Evolutionary conservation across 306 rosid genomes (phyloP).

Genomic region (Ceratonia siliqua): DNA sequence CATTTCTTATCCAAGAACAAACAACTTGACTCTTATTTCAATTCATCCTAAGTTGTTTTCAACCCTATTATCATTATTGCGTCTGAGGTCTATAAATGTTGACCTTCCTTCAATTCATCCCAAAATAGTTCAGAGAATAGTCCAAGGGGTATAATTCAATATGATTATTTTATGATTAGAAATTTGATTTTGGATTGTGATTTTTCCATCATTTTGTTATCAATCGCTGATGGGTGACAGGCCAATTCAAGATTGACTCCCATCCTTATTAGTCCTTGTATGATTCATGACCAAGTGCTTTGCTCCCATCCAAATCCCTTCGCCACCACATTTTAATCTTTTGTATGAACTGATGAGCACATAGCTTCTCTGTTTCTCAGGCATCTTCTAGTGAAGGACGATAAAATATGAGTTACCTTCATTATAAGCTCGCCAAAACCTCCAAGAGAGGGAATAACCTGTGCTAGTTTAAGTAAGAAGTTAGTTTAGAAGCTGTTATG

Average conservation of each 20-base stretch:
- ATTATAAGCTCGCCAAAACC: slow-evolving; percentile 85
- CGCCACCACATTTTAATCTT: slow-evolving; percentile 76
- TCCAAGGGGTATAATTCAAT: too few relatives aligned
- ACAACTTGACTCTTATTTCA: too few relatives aligned
- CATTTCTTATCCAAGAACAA: too few relatives aligned
- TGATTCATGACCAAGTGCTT: neutral
- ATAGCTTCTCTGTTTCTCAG: slow-evolving; percentile 88
- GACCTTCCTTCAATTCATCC: too few relatives aligned
- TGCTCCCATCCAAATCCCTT: neutral
- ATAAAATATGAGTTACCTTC: slow-evolving; percentile 75
- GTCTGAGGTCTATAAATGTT: too few relatives aligned
- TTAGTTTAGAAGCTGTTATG: slow-evolving; percentile 60
- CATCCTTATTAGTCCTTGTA: slow-evolving; percentile 36
- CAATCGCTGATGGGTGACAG: neutral
- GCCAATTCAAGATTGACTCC: neutral
- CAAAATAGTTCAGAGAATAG: too few relatives aligned
- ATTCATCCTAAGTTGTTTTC: too few relatives aligned
- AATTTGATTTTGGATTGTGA: too few relatives aligned
- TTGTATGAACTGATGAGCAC: slow-evolving; percentile 86
- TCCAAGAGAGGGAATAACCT: slow-evolving; percentile 88
- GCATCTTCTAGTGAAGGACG: slow-evolving; percentile 69
- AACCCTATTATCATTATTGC: too few relatives aligned
- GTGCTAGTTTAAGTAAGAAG: slow-evolving; percentile 71
- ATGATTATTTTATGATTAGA: too few relatives aligned
- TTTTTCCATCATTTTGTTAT: too few relatives aligned